Percentiles rank a stretch among this genome's conserved stretches.
Conservation (phyloP, 1,284 basidiomycete species). For the Exobasidium rhododendri region DNA sequence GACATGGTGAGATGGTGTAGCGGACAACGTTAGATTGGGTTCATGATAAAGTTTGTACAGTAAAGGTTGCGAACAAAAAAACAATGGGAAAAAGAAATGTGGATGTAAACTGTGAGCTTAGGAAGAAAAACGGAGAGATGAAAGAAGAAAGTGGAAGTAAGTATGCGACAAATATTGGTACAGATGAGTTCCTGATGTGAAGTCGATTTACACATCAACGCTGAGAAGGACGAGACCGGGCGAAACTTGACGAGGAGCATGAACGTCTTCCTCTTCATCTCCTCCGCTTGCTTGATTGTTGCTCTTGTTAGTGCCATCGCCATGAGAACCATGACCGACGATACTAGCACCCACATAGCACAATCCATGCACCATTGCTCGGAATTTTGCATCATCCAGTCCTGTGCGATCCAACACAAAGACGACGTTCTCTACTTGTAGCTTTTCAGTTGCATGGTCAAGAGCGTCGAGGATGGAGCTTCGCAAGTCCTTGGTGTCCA, state of each 20-base stretch:
- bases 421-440: conserved; percentile 11
- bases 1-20: conserved; percentile 18
- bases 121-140: neutral
- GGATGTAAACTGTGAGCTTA: neutral
- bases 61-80: conserved; percentile 1
- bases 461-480: conserved; percentile 3
- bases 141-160: neutral
- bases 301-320: neutral
- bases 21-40: neutral
- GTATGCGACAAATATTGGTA: neutral
- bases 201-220: conserved; percentile 3
- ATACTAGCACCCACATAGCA: conserved; percentile 7
- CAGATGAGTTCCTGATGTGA: neutral
- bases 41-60: neutral
- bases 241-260: neutral
- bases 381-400: conserved; percentile 7
- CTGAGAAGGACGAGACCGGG: conserved; percentile 3
- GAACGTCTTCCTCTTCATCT: conserved; percentile 4
- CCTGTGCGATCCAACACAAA: conserved; percentile 13
- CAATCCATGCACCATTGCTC: conserved; percentile 9
- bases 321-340: conserved; percentile 4
- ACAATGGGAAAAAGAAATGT: neutral
- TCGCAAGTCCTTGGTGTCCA: conserved; percentile 5
- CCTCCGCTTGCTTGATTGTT: neutral
- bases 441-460: conserved; percentile 11